Conservation (phyloP, 2,329 filamentous ascomycete species). For the Fusarium veterinarium region DNA sequence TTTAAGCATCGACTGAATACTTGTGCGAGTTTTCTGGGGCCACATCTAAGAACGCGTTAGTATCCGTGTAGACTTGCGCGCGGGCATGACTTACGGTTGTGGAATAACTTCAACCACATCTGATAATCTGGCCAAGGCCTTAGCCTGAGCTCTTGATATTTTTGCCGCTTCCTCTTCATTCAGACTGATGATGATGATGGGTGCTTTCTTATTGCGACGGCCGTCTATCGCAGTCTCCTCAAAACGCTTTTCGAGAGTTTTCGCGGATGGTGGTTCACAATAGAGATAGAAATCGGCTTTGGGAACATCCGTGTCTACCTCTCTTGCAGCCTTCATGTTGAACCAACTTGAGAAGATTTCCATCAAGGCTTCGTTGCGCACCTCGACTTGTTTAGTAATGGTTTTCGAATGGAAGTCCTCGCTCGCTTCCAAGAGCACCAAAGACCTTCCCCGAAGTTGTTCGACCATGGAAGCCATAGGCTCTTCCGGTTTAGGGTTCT, state of each 20-base stretch:
- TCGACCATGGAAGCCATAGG: slow-evolving; percentile 11
- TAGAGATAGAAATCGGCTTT: slow-evolving; percentile 44
- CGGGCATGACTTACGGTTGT: slow-evolving; percentile 43
- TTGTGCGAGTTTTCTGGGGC: slow-evolving; percentile 47
- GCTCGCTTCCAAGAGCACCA: slow-evolving; percentile 37
- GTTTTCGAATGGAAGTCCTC: neutral
- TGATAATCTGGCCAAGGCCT: slow-evolving; percentile 37
- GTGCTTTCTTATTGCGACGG: slow-evolving; percentile 10
- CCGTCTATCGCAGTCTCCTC: neutral
- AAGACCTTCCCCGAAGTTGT: slow-evolving; percentile 24
- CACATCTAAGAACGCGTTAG: slow-evolving; percentile 30
- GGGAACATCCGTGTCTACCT: neutral
- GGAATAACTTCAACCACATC: slow-evolving; percentile 48
- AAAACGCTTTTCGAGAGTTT: slow-evolving; percentile 28
- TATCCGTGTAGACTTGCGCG: accelerated
- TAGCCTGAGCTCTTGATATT: slow-evolving; percentile 38
- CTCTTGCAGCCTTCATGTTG: slow-evolving; percentile 45
- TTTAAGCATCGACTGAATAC: slow-evolving; percentile 43
- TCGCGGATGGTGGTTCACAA: slow-evolving; percentile 42
- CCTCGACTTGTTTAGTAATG: slow-evolving; percentile 28
- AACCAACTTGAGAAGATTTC: slow-evolving; percentile 51
- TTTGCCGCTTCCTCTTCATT: slow-evolving; percentile 47
- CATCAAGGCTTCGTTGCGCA: slow-evolving; percentile 46
- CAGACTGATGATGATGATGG: slow-evolving; percentile 46
- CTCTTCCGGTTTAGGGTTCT: slow-evolving; percentile 16